Evolutionary conservation across 2,329 filamentous ascomycete species (phyloP), one percentile per base, ranked within the genome.

Genomic region (Metarhizium sp.): DNA sequence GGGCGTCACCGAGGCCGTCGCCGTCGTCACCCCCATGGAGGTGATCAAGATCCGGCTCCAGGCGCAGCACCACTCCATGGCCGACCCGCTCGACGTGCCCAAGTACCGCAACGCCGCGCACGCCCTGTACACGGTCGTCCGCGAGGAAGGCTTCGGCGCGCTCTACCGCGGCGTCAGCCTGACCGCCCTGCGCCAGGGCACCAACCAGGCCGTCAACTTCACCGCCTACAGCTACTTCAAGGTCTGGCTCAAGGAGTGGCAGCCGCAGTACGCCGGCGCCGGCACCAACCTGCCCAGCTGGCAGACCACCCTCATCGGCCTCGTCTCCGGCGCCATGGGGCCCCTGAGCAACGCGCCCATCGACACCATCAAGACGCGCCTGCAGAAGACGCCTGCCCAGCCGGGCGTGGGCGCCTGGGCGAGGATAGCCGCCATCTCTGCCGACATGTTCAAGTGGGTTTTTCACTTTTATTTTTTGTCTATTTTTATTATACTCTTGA

Each of bases 131-230:
- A 96, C 92, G 5, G 91, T 99, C 55, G 76, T 97, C 45, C 86
- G 84, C 64, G 94, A 99, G 75, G 94, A 99, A 73, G 95, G 95
- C 0, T 71, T 88, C 62, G 85, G 89, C 55, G 88, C 92, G 5
- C 75, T 99, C 40, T 99, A 96, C 76, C 88, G 94, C 58, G 94
- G 94, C 69, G 94, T 99, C 5, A 90, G 88, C 34, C 80, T 99
- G 57, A 99, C 94, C 1, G 94, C 94, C 1, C 79, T 99, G 64
- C 83, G 94, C 56, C 94, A 99, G 78, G 94, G 94, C 60, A 91
- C 87, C 60, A 99, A 99, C 75, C 94, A 99, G 78, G 94, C 95
- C 50, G 91, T 92, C 72, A 99, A 99, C 78, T 99, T 99, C 78
- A 97, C 92, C 14, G 92, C 94, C 11, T 99, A 99, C 76, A 88